Percentiles rank a stretch among this genome's conserved stretches.
phyloP scores from a whole-genome alignment of 2,329 filamentous ascomycete species.

The Colletotrichum sp. region DNA sequence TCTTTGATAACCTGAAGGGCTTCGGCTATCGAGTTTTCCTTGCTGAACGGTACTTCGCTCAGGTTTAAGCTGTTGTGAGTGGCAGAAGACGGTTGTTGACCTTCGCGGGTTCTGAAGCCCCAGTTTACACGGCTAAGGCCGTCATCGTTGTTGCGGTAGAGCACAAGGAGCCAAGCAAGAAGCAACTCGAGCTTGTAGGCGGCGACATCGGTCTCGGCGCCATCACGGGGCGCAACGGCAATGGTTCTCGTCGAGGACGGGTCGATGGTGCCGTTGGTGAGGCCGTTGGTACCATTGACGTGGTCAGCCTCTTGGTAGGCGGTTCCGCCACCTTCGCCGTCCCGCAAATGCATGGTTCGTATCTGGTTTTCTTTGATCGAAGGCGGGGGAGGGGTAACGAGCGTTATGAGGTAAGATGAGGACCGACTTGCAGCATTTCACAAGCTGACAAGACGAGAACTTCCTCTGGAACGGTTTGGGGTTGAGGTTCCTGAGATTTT shows the following conservation, averaged over 20 bases:
- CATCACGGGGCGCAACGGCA: not conserved
- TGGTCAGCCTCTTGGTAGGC: conserved; percentile 10
- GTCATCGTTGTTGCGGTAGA: conserved; percentile 25
- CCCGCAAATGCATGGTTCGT: conserved; percentile 22
- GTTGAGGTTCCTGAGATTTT: not conserved
- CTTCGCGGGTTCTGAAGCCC: conserved; percentile 12
- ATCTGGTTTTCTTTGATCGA: not conserved
- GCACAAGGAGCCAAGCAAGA: conserved; percentile 25
- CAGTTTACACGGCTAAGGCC: conserved; percentile 19
- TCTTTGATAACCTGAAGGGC: conserved; percentile 12
- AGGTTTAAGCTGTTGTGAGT: conserved; percentile 9
- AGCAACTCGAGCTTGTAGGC: conserved; percentile 22
- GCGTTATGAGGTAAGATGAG: conserved; percentile 7
- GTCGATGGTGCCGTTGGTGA: conserved; percentile 1
- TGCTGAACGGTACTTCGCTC: conserved; percentile 19
- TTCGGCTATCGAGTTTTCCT: conserved; percentile 14
- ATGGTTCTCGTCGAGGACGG: conserved; percentile 19
- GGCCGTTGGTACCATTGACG: not conserved
- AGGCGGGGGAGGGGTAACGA: conserved; percentile 26
- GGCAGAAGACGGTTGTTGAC: not conserved
- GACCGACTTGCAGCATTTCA: conserved; percentile 10
- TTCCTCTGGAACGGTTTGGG: not conserved
- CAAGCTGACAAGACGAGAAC: not conserved
- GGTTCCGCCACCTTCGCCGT: conserved; percentile 20
- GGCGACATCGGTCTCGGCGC: not conserved